These are phyloP conservation scores for Vitis rotundifolia DNA, from an alignment of 164 flowering plant genomes.

Conservation along the genomic window DNA sequence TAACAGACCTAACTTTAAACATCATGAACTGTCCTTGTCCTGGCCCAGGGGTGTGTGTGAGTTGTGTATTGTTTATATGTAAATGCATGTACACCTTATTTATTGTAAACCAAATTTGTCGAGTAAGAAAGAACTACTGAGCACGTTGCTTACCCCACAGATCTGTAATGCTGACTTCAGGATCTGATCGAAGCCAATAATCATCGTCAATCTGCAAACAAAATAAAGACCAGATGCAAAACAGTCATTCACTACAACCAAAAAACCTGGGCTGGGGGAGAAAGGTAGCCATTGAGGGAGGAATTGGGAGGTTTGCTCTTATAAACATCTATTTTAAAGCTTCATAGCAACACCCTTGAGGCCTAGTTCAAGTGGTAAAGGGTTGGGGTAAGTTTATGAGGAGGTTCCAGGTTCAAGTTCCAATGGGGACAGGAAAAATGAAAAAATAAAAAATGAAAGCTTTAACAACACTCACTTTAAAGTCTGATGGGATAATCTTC, in stretches of 20 bases:
- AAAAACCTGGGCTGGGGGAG: no score
- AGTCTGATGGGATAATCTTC: slow-evolving; percentile 47
- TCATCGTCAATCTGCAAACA: slow-evolving; percentile 57
- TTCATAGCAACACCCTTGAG: not conserved
- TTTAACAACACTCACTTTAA: slow-evolving; percentile 36
- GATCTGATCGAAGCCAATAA: slow-evolving; percentile 66
- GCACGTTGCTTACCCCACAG: slow-evolving; percentile 42
- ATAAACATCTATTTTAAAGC: not conserved
- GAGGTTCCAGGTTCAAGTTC: no score
- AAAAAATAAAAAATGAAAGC: no score
- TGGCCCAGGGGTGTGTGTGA: no score
- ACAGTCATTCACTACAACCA: not conserved
- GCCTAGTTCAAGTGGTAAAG: no score
- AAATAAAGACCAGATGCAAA: slow-evolving; percentile 5
- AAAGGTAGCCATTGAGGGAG: no score
- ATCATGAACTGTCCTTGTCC: no score
- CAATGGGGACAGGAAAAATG: not conserved
- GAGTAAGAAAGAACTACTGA: not conserved
- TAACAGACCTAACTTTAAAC: no score
- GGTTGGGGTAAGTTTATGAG: no score
- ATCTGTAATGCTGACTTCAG: slow-evolving; percentile 50
- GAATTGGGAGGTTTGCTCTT: no score
- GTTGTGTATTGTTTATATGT: no score
- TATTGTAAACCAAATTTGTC: not conserved
- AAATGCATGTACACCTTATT: no score